A percentile compares a stretch with the other conserved stretches of the same genome.
phyloP scores from a whole-genome alignment of 2,329 filamentous ascomycete genomes.

The Cytospora paraplurivora region DNA sequence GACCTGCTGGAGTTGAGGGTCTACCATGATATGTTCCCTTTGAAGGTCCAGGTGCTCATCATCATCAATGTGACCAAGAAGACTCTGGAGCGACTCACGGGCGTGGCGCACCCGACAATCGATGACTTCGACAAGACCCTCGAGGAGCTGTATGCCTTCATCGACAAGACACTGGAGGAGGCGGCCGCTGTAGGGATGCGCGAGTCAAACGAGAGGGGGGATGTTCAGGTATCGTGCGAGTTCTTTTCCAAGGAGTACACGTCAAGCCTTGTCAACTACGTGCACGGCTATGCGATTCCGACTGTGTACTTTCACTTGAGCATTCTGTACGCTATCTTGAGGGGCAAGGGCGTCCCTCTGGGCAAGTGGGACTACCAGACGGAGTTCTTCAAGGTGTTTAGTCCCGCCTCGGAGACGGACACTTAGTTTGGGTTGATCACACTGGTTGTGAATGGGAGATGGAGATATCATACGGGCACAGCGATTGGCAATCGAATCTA shows the following conservation, averaged over 20 bases:
- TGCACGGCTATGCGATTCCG: constrained; percentile 43
- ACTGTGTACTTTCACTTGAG: constrained; percentile 64
- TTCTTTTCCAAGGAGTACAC: not conserved
- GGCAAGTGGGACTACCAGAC: constrained; percentile 55
- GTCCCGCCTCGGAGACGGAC: too few relatives aligned
- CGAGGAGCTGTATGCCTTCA: not conserved
- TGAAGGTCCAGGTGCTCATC: not conserved
- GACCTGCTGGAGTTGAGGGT: not conserved
- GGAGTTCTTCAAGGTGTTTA: not conserved
- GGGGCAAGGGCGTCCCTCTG: constrained; percentile 56
- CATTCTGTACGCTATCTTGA: constrained; percentile 58
- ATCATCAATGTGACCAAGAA: not conserved
- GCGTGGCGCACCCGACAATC: not conserved
- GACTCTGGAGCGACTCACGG: not conserved
- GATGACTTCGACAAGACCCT: not conserved
- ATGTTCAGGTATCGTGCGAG: not conserved
- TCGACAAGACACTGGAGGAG: not conserved
- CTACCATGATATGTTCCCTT: not conserved
- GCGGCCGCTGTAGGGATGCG: not conserved
- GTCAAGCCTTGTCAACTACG: not conserved
- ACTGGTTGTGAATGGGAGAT: too few relatives aligned
- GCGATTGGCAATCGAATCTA: too few relatives aligned
- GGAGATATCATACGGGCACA: too few relatives aligned
- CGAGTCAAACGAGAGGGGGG: not conserved
- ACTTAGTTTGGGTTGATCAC: too few relatives aligned